phyloP scores from a whole-genome alignment of 257 asterid genomes.

The Verbena officinalis region DNA sequence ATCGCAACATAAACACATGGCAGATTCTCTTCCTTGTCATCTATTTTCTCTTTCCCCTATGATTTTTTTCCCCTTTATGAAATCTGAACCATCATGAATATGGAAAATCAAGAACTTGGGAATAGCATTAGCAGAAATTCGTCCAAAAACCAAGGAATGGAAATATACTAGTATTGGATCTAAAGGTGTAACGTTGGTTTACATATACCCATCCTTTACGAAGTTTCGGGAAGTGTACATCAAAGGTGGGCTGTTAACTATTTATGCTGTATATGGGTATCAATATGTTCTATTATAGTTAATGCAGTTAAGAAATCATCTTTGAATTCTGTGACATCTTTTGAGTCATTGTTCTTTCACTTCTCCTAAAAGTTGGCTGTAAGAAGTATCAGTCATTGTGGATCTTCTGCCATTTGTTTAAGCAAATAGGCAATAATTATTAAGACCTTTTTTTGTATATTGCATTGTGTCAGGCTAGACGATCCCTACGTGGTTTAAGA shows the following conservation, averaged over 20 bases:
- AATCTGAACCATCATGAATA: slow-evolving; percentile 15
- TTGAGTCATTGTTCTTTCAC: not conserved
- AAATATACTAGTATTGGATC: not conserved
- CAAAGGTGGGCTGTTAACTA: not conserved
- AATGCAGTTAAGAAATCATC: not conserved
- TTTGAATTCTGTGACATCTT: slow-evolving; percentile 13
- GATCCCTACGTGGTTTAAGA: slow-evolving; percentile 54
- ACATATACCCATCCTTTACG: not conserved
- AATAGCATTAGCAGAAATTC: not conserved
- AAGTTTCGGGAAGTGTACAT: slow-evolving; percentile 9
- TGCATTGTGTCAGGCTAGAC: slow-evolving; percentile 50
- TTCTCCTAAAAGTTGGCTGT: slow-evolving; percentile 2
- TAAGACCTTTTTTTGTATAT: slow-evolving; percentile 14
- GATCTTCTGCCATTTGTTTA: slow-evolving; percentile 18
- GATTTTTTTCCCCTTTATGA: not conserved
- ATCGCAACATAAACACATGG: not conserved
- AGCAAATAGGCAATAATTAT: slow-evolving; percentile 6
- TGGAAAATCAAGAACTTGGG: not conserved
- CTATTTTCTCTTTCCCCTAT: slow-evolving; percentile 2
- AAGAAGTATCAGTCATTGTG: not conserved
- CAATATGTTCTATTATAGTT: not conserved
- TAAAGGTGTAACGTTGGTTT: not conserved
- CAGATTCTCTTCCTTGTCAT: slow-evolving; percentile 8
- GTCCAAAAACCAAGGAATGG: not conserved
- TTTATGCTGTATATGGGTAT: not conserved